A percentile compares a stretch with the other conserved stretches of the same genome.
Evolutionary conservation across 73 alveolate genomes (phyloP).

Genomic region (Blepharisma japonicum): DNA sequence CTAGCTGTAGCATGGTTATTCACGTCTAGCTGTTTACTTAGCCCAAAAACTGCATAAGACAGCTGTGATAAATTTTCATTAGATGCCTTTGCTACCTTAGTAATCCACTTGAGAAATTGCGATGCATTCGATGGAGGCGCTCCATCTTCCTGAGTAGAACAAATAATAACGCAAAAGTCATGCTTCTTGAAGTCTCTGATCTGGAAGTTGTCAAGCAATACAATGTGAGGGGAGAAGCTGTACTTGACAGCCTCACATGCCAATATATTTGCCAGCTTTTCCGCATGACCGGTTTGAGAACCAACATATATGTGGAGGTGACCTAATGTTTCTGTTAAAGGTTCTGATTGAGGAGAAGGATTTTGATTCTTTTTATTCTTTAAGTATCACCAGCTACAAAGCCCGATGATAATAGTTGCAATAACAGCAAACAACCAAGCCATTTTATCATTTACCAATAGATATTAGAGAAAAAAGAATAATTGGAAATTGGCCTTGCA

Average conservation of each 20-base stretch:
- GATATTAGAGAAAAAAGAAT: no score
- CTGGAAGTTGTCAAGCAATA: slow-evolving; percentile 9
- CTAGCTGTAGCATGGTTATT: not conserved
- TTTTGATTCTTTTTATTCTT: not conserved
- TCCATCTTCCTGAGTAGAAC: slow-evolving; percentile 26
- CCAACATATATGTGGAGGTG: slow-evolving; percentile 24
- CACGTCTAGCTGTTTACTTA: not conserved
- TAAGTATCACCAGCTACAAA: slow-evolving; percentile 15
- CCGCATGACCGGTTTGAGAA: slow-evolving; percentile 15
- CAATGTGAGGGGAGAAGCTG: slow-evolving; percentile 16
- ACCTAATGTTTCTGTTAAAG: slow-evolving; percentile 13
- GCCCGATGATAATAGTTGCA: not conserved
- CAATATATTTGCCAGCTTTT: not conserved
- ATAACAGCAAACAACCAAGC: not conserved
- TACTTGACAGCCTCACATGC: not conserved
- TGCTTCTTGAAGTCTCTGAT: slow-evolving; percentile 24
- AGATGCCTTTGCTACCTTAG: slow-evolving; percentile 2
- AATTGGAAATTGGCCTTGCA: no score
- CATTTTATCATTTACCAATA: not conserved
- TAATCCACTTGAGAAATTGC: slow-evolving; percentile 4
- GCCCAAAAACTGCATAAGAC: slow-evolving; percentile 20
- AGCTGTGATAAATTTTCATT: slow-evolving; percentile 6
- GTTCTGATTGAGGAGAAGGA: not conserved
- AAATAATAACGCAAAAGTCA: slow-evolving; percentile 16
- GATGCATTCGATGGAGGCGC: slow-evolving; percentile 11